Conservation (phyloP, 2,329 filamentous ascomycete genomes). For the Phialophora verrucosa region DNA sequence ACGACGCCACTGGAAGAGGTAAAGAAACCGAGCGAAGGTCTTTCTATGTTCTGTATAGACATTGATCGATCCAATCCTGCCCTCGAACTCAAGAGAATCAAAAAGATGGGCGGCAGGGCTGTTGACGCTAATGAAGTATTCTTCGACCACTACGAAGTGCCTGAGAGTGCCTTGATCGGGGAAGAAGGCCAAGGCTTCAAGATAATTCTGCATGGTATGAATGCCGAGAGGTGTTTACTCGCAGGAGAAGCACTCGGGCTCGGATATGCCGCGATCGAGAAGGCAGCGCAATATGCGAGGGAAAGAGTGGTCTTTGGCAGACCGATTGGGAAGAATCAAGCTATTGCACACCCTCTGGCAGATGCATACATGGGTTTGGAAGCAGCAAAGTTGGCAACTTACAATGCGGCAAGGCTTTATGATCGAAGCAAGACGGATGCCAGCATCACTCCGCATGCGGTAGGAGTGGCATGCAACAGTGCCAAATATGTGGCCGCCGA, state of each 20-base stretch:
- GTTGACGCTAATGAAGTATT: conserved; percentile 89
- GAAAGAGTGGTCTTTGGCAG: conserved; percentile 70
- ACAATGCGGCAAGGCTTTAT: conserved; percentile 69
- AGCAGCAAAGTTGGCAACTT: conserved; percentile 68
- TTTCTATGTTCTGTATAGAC: conserved; percentile 82
- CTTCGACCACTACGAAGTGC: conserved; percentile 77
- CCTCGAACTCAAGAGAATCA: conserved; percentile 72
- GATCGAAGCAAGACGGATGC: conserved; percentile 60
- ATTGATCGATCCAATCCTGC: conserved; percentile 65
- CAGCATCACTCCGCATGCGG: conserved; percentile 54
- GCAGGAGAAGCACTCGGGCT: conserved; percentile 81
- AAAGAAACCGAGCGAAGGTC: conserved; percentile 72
- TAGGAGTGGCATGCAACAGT: conserved; percentile 70
- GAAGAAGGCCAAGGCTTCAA: conserved; percentile 77
- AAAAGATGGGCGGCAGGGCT: conserved; percentile 83
- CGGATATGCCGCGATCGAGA: conserved; percentile 72
- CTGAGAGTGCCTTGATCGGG: conserved; percentile 69
- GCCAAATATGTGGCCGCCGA: conserved; percentile 69
- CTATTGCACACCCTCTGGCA: conserved; percentile 68
- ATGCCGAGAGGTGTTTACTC: conserved; percentile 75
- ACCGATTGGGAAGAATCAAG: conserved; percentile 70
- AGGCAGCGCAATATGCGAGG: conserved; percentile 68
- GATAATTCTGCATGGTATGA: conserved; percentile 79
- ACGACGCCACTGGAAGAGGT: conserved; percentile 73
- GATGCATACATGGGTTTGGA: conserved; percentile 70